Evolutionary conservation across 331 rosid genomes (phyloP), one percentile per base, ranked within the genome.

Genomic region (Acacia pycnantha): DNA sequence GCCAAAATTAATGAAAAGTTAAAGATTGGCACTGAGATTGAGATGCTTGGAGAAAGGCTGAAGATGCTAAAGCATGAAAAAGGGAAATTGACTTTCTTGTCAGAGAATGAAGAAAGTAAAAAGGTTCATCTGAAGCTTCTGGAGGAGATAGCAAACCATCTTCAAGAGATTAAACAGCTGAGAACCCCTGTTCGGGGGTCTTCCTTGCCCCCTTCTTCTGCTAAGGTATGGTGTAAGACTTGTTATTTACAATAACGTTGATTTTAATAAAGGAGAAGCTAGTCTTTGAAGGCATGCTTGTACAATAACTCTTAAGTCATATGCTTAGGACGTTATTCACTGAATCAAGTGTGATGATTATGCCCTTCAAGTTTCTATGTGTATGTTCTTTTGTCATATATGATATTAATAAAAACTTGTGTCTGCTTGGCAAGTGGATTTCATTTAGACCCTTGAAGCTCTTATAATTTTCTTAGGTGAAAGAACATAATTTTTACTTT

Each of bases 11-110:
- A 37, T 77, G 90, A 76, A 61, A 87, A 85, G 89, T 75, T 51
- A n/a, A 87, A 73, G 87, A 84, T 88, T 71, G 87, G 83, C 70
- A 53, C 77, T 35, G 87, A 86, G 85, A 87, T 88, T 80, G 88
- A 83, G 82, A 65, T 76, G 70, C 88, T 84, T 6, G 76, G 73
- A 77, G 90, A 85, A 90, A 86, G 87, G 82, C 82, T 84, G 74
- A 85, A 59, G 48, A 87, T 69, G 61, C 54, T 87, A 37, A 81
- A 87, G 71, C 82, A 82, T 78, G 89, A 73, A 79, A n/a, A 79
- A 44, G 86, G 76, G 33, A 84, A 82, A 44, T 53, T 90, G 70
- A 44, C 80, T 56, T 61, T 74, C 50, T 69, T 67, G 56, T 8
- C 87, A 27, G 88, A 86, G 67, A 87, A 73, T 37, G 86, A 83